These are phyloP conservation scores for Agapanthus africanus DNA, from an alignment of 106 monocot genomes.

Conservation along the genomic window DNA sequence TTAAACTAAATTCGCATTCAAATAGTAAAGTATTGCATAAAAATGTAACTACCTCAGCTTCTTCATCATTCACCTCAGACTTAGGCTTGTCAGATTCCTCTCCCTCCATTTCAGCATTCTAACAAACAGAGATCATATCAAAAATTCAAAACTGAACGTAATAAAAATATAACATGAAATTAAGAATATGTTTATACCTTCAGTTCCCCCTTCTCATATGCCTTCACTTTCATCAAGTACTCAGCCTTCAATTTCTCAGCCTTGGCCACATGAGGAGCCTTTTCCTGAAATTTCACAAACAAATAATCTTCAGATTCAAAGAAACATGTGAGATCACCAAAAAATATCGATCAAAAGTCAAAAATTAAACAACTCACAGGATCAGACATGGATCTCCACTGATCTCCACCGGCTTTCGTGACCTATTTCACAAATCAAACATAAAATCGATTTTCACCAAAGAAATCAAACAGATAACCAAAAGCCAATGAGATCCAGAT, in stretches of 20 bases:
- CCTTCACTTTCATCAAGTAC: slow-evolving; percentile 54
- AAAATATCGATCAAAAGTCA: too few species aligned
- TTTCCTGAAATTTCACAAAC: slow-evolving; percentile 45
- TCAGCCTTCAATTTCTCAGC: slow-evolving; percentile 76
- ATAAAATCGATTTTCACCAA: not conserved
- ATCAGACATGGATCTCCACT: slow-evolving; percentile 57
- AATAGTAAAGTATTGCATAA: too few species aligned
- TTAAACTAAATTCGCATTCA: too few species aligned
- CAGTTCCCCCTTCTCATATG: slow-evolving; percentile 51
- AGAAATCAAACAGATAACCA: not conserved
- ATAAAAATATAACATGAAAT: too few species aligned
- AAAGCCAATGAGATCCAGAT: not conserved
- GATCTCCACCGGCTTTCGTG: slow-evolving; percentile 67
- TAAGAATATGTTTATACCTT: not conserved
- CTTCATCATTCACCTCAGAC: slow-evolving; percentile 9
- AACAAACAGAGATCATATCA: not conserved
- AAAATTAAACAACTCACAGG: slow-evolving; percentile 25
- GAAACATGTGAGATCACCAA: not conserved
- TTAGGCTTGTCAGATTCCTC: slow-evolving; percentile 1
- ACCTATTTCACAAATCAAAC: slow-evolving; percentile 27
- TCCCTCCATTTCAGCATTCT: not conserved
- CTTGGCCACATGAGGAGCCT: slow-evolving; percentile 68
- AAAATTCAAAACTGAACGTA: not conserved
- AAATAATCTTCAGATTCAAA: not conserved
- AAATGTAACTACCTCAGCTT: not conserved